Conservation (phyloP, 345 rosid genomes). For the Balakata baccata region DNA sequence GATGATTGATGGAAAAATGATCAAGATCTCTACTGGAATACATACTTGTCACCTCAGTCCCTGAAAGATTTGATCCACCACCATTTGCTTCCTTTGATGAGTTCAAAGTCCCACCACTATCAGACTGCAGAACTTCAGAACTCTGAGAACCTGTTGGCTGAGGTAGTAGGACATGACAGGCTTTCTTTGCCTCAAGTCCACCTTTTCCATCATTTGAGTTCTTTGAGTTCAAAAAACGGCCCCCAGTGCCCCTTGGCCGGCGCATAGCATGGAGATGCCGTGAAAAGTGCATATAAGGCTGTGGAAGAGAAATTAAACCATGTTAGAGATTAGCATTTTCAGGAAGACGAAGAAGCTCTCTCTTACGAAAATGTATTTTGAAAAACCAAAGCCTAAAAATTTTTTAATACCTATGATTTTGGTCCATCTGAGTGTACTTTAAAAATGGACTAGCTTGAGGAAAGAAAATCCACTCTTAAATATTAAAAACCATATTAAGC, state of each 20-base stretch:
- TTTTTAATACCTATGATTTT: too few species aligned
- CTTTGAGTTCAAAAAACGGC: conserved; percentile 86
- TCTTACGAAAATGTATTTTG: neutral
- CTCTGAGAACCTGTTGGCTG: conserved; percentile 66
- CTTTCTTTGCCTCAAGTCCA: conserved; percentile 36
- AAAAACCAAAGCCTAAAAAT: neutral
- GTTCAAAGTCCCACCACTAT: conserved; percentile 62
- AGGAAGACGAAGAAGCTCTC: conserved; percentile 7
- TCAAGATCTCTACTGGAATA: conserved; percentile 38
- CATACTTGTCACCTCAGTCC: conserved; percentile 79
- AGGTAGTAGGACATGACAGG: conserved; percentile 10
- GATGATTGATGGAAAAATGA: conserved; percentile 36
- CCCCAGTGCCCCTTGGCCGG: conserved; percentile 92
- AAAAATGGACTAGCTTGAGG: too few species aligned
- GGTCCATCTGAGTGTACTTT: too few species aligned
- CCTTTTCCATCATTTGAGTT: conserved; percentile 24
- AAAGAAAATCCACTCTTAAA: too few species aligned
- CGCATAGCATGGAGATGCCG: conserved; percentile 97
- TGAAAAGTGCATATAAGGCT: conserved; percentile 89
- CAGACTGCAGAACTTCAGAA: conserved; percentile 78
- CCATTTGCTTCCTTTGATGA: conserved; percentile 51
- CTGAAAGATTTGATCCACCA: conserved; percentile 43
- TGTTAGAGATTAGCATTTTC: neutral
- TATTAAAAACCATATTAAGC: too few species aligned
- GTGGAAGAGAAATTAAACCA: conserved; percentile 24